Conservation (phyloP, 148 eudicot genomes). For the Rhododendron molle region DNA sequence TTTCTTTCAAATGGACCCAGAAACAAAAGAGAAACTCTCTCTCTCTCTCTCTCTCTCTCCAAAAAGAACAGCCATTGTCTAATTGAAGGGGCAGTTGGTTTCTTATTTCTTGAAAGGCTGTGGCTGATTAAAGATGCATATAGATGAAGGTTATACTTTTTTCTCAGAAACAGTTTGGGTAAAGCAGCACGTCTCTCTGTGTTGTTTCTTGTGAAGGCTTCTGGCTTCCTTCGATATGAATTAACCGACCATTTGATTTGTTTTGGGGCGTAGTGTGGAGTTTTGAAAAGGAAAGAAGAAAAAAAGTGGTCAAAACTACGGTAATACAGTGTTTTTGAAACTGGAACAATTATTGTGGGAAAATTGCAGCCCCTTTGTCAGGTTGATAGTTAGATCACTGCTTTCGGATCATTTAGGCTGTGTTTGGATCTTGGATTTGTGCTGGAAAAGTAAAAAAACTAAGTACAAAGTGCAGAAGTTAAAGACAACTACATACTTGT, state of each 20-base stretch:
- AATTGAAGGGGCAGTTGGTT: background rate
- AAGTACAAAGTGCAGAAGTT: background rate
- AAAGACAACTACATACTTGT: background rate
- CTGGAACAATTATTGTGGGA: background rate
- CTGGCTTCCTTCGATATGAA: background rate
- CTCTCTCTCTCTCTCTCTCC: constrained; percentile 3
- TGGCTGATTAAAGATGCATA: background rate
- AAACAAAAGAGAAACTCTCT: background rate
- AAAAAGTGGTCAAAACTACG: background rate
- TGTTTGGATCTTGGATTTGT: background rate
- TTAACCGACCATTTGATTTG: background rate
- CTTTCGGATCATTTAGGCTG: background rate
- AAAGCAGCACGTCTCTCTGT: background rate
- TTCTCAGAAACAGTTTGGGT: background rate
- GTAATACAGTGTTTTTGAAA: background rate
- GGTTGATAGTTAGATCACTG: background rate
- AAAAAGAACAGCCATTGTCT: background rate
- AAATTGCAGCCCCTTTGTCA: background rate
- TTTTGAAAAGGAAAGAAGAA: background rate
- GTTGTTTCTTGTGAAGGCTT: background rate
- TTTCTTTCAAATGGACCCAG: background rate
- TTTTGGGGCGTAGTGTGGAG: background rate
- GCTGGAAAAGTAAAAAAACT: no score
- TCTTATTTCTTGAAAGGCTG: background rate
- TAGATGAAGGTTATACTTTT: background rate